These are phyloP conservation scores for Phytophthora chlamydospora DNA, from an alignment of 352 stramenopile species.

Conservation along the genomic window DNA sequence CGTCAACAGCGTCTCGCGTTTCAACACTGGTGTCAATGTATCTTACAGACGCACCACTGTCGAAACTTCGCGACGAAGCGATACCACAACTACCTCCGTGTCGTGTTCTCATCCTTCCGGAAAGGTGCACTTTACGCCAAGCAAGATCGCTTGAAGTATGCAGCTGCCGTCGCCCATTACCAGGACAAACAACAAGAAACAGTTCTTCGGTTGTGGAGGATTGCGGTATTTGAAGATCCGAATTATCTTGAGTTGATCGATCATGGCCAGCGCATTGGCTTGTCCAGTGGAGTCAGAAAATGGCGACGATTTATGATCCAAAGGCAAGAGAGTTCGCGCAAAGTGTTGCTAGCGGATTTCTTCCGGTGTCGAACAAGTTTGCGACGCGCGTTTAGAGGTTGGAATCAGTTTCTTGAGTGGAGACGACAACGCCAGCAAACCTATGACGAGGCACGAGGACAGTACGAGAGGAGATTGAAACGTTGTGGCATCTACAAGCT, in stretches of 20 bases:
- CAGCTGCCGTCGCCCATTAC: constrained; percentile 9
- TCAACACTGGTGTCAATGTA: constrained; percentile 23
- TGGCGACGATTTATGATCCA: constrained; percentile 21
- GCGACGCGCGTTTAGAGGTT: constrained; percentile 11
- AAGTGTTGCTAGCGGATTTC: constrained; percentile 39
- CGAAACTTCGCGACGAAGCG: constrained; percentile 8
- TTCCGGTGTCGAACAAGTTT: constrained; percentile 28
- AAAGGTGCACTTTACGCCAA: constrained; percentile 1
- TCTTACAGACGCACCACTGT: constrained; percentile 24
- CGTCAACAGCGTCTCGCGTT: constrained; percentile 10
- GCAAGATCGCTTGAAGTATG: neutral
- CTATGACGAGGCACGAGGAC: constrained; percentile 5
- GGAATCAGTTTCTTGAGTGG: constrained; percentile 15
- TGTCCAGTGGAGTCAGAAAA: constrained; percentile 22
- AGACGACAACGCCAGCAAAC: constrained; percentile 15
- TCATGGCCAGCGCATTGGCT: constrained; percentile 3
- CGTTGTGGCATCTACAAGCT: constrained; percentile 9
- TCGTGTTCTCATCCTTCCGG: constrained; percentile 11
- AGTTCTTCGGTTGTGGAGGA: constrained; percentile 19
- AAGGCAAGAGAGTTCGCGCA: constrained; percentile 6
- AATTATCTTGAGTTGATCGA: constrained; percentile 20
- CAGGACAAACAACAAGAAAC: neutral
- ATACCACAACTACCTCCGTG: constrained; percentile 5
- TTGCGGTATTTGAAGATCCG: constrained; percentile 17
- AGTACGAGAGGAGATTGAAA: constrained; percentile 19